phyloP scores from a whole-genome alignment of 169 alveolate genomes.

The Plasmodium gaboni region DNA sequence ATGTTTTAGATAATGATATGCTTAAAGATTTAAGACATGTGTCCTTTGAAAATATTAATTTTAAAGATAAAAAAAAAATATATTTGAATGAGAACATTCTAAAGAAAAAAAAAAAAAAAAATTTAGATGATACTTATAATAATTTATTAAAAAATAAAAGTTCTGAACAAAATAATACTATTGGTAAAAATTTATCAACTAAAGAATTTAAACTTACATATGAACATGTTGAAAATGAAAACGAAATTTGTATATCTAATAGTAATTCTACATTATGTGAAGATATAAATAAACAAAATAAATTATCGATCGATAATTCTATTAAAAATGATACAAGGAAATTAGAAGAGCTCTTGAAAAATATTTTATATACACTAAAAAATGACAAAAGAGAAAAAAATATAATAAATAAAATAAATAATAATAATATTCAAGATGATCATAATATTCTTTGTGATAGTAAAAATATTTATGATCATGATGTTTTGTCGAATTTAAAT shows the following conservation, averaged over 20 bases:
- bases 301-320: background rate
- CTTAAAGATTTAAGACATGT: background rate
- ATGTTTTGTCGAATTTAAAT: background rate
- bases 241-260: background rate
- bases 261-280: background rate
- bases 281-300: background rate
- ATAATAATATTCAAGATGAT: background rate
- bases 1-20: background rate
- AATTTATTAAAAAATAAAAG: background rate
- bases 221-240: background rate
- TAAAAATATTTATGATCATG: background rate
- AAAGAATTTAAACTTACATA: background rate
- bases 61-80: background rate
- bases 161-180: background rate
- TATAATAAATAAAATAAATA: background rate
- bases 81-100: background rate
- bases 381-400: background rate
- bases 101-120: background rate
- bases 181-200: background rate
- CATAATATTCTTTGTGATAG: background rate
- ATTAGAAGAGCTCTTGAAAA: slow-evolving; percentile 9
- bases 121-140: background rate
- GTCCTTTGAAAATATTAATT: background rate
- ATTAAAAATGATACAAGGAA: background rate
- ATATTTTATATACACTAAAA: background rate